A percentile compares a stretch with the other conserved stretches of the same genome.
These are phyloP conservation scores for Cryomyces minteri DNA, from an alignment of 495 filamentous ascomycete genomes.

Conservation along the genomic window DNA sequence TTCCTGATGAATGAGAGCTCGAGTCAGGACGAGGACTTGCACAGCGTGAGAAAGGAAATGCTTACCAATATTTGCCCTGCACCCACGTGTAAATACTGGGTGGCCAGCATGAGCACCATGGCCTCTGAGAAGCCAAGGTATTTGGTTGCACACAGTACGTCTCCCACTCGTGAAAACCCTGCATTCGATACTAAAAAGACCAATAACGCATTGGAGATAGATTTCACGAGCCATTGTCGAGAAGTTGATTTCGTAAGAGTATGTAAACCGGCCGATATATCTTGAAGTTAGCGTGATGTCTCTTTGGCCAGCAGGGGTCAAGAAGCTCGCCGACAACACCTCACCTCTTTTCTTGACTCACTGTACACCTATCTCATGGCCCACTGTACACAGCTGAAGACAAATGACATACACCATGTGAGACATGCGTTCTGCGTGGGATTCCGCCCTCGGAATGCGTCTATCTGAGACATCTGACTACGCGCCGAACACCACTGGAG, in stretches of 20 bases:
- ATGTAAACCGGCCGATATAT: too few relatives aligned
- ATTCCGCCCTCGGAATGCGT: background rate
- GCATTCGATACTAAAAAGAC: too few relatives aligned
- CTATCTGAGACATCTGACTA: background rate
- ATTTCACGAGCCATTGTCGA: too few relatives aligned
- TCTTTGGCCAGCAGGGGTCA: too few relatives aligned
- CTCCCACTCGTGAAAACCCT: too few relatives aligned
- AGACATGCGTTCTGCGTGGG: background rate
- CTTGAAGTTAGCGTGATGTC: too few relatives aligned
- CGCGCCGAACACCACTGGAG: background rate
- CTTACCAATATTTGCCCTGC: constrained; percentile 77
- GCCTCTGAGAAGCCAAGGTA: constrained; percentile 22
- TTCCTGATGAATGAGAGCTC: constrained; percentile 34
- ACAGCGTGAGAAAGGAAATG: constrained; percentile 1
- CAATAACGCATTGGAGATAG: too few relatives aligned
- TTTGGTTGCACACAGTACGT: constrained; percentile 39
- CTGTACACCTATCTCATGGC: too few relatives aligned
- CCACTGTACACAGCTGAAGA: too few relatives aligned
- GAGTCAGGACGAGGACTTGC: background rate
- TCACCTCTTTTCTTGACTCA: too few relatives aligned
- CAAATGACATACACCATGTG: background rate
- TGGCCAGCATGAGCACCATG: constrained; percentile 53
- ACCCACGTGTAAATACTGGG: constrained; percentile 89
- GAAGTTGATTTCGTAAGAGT: too few relatives aligned
- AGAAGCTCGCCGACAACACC: too few relatives aligned